phyloP scores from a whole-genome alignment of 495 filamentous ascomycete species.

The Penicillium longicatenatum region DNA sequence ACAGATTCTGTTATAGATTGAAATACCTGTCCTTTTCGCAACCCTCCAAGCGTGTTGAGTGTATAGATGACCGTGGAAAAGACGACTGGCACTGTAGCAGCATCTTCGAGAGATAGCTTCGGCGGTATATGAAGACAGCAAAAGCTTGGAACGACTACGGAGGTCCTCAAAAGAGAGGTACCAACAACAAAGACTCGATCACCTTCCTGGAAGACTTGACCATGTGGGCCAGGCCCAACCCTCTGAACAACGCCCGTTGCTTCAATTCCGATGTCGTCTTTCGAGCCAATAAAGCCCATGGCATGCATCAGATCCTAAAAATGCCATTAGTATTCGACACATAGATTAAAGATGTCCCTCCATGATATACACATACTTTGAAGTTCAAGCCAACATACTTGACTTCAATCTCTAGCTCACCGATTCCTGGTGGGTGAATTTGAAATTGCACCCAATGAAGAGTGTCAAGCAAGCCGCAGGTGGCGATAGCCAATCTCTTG shows the following conservation, averaged over 20 bases:
- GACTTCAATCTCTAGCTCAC: conserved; percentile 40
- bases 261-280: conserved; percentile 27
- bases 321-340: background rate
- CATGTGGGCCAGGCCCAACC: background rate
- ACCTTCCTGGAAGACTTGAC: conserved; percentile 31
- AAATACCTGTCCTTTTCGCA: conserved; percentile 25
- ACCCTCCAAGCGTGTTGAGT: conserved; percentile 17
- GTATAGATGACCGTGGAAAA: conserved; percentile 34
- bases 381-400: conserved; percentile 47
- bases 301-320: conserved; percentile 41
- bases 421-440: conserved; percentile 2
- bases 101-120: conserved; percentile 31
- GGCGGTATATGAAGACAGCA: conserved; percentile 17
- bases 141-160: background rate
- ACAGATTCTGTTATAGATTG: background rate
- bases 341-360: no score
- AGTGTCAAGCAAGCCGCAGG: conserved; percentile 27
- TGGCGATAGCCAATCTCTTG: conserved; percentile 17
- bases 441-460: conserved; percentile 25
- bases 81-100: conserved; percentile 25
- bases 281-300: conserved; percentile 29
- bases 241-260: conserved; percentile 23
- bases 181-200: conserved; percentile 36
- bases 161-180: conserved; percentile 10
- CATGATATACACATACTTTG: conserved; percentile 25